Base-by-base conservation (phyloP, 768 basidiomycete species). In the Hydnum rufescens region DNA sequence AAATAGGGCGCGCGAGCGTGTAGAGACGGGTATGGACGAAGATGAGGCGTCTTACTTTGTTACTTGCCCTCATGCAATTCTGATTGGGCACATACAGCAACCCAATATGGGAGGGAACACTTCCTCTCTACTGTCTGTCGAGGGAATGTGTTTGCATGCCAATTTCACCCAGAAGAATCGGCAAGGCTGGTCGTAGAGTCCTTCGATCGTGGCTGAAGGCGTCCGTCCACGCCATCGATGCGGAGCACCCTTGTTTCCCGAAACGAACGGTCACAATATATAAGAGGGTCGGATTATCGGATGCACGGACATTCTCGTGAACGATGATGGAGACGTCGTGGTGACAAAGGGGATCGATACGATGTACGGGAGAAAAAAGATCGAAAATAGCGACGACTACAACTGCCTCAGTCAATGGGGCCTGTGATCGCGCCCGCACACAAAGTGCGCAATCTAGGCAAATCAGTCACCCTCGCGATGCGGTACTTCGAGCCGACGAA, bases 311-410 rank as follows among this genome's bases (percentile, higher is more conserved):
- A 93, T 99, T 22, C 81, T 95, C 43, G 77, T 90, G 19, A 97
- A 97, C 65, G 95, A 99, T 64, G 64, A 78, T 13, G 95, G 95
- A 28, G 95, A 99, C 64, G 77, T 99, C 51, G 90, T 99, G 54
- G 95, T 99, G 1, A 99, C 95, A 42, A 99, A 99, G 68, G 95
- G 95, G 95, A 99, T 65, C 95, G 93, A 64, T 99, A 99, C 67
- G 89, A 96, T 63, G 92, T 96, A 18, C 85, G 92, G 51, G 92
- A 96, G 66, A 88, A 81, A 60, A 63, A 54, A 44, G 61, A 3
- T 53, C 52, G n/a, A n/a, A n/a, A n/a, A 51, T 63, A 39, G 36
- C 51, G 62, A 19, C 57, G 60, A 31, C 49, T 57, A 16, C 55
- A 60, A 19, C 13, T 51, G 19, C 57, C 60, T 32, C 49, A 57